A percentile compares a stretch with the other conserved stretches of the same genome.
phyloP scores from a whole-genome alignment of 768 basidiomycete species.

The Lentinula raphanica region DNA sequence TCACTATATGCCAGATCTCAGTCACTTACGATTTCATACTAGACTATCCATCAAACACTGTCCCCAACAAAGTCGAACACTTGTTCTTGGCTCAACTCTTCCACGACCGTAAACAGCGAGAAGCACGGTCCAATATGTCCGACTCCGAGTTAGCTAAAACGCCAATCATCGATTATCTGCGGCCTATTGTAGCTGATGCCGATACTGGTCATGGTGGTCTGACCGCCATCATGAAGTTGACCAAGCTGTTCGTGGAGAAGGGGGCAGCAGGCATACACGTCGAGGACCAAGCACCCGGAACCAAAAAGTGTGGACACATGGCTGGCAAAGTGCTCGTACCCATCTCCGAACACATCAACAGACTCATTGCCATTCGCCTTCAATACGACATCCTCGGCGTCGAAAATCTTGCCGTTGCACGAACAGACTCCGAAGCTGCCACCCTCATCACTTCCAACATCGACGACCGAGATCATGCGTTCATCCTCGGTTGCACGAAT shows the following conservation, averaged over 20 bases:
- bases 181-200: conserved; percentile 93
- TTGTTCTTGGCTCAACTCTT: conserved; percentile 97
- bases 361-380: conserved; percentile 92
- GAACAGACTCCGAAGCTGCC: conserved; percentile 97
- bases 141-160: conserved; percentile 67
- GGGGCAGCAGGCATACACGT: conserved; percentile 97
- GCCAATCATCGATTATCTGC: conserved; percentile 80
- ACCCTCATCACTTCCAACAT: conserved; percentile 96
- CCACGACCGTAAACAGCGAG: conserved; percentile 96
- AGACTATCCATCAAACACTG: conserved; percentile 99
- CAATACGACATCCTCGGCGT: conserved; percentile 99
- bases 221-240: conserved; percentile 97
- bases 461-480: conserved; percentile 94
- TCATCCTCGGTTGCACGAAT: conserved; percentile 92
- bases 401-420: conserved; percentile 86
- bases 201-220: conserved; percentile 98
- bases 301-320: conserved; percentile 96
- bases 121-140: conserved; percentile 65
- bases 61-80: conserved; percentile 98
- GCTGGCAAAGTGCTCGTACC: conserved; percentile 96
- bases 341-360: conserved; percentile 96
- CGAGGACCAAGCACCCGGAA: conserved; percentile 96
- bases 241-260: conserved; percentile 98
- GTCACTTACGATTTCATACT: neutral
- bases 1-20: neutral